Conservation (phyloP, 1,139 yeast species). For the Kodamaea fungicola region DNA sequence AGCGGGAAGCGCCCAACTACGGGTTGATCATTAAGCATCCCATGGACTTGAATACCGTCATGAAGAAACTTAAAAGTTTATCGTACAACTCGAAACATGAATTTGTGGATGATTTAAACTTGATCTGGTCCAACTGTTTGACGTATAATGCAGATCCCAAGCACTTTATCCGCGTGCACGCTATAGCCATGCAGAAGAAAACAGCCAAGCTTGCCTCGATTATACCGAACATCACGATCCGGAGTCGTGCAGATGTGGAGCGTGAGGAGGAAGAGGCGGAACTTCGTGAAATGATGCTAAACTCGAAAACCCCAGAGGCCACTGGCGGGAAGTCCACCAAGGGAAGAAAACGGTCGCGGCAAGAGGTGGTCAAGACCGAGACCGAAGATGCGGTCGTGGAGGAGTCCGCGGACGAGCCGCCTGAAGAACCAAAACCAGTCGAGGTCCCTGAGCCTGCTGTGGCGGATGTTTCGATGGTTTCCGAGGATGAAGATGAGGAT, state of each 20-base stretch:
- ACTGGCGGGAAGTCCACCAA: slow-evolving; percentile 33
- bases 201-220: slow-evolving; percentile 72
- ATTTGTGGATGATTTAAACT: slow-evolving; percentile 88
- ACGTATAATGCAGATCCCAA: slow-evolving; percentile 94
- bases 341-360: slow-evolving; percentile 42
- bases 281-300: slow-evolving; percentile 9
- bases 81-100: slow-evolving; percentile 82
- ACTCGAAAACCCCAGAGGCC: slow-evolving; percentile 25
- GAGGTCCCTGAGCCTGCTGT: slow-evolving; percentile 14
- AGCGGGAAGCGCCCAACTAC: slow-evolving; percentile 96
- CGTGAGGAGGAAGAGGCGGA: slow-evolving; percentile 57
- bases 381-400: slow-evolving; percentile 1
- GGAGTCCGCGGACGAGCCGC: slow-evolving; percentile 3
- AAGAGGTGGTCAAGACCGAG: slow-evolving; percentile 33
- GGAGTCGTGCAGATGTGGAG: slow-evolving; percentile 83
- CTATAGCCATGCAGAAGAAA: slow-evolving; percentile 92
- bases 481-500: slow-evolving; percentile 23
- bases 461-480: slow-evolving; percentile 10
- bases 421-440: slow-evolving; percentile 1
- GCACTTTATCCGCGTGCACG: slow-evolving; percentile 87
- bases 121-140: slow-evolving; percentile 93
- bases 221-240: slow-evolving; percentile 81
- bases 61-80: slow-evolving; percentile 79
- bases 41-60: slow-evolving; percentile 93
- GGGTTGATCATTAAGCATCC: slow-evolving; percentile 86